Evolutionary conservation across 2,329 filamentous ascomycete genomes (phyloP), one percentile per base, ranked within the genome.

Genomic region (Teratosphaeria nubilosa): DNA sequence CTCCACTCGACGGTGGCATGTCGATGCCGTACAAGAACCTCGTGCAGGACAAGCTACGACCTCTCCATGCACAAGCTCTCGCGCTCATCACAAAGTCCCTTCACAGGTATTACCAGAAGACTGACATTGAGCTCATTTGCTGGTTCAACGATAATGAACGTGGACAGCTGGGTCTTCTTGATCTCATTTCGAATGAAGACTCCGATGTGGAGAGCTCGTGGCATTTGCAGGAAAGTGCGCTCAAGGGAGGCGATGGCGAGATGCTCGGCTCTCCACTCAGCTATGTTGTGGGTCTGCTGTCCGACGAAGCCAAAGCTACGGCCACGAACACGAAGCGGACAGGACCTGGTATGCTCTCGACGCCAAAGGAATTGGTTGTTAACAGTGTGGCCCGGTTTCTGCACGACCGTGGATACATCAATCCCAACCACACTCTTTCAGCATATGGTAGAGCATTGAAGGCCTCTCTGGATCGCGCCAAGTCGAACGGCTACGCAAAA

Each of bases 311-410:
- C 0, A 92, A 95, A 68, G 82, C 83, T 2, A 78, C 84, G 57
- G 84, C 83, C 65, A 90, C 89, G 0, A 79, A 89, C 55, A 77
- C 82, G 25, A 24, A 82, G 79, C 22, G 56, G 51, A 45, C 55
- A 32, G 59, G 81, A 74, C 68, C 70, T 14, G 70, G 82, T 9
- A 83, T 80, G 59, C 82, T 86, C n/a, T 82, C 86, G 62, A 80
- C 62, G 30, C 59, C 62, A 1, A 59, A 87, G 16, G 88, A 94
- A 67, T 81, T 92, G 57, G 76, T 82, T 25, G 77, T 90, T 20
- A 89, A 96, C 66, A 83, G 86, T 6, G 81, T 92, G 59, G 96
- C 90, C 87, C 84, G 91, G 57, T 94, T 96, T 73, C 80, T 99
- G 24, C 90, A 96, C 69, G 80, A 97, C 54, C 85, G 91, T 59